These are phyloP conservation scores for Turritis glabra DNA, from an alignment of 345 rosid genomes.

Conservation along the genomic window DNA sequence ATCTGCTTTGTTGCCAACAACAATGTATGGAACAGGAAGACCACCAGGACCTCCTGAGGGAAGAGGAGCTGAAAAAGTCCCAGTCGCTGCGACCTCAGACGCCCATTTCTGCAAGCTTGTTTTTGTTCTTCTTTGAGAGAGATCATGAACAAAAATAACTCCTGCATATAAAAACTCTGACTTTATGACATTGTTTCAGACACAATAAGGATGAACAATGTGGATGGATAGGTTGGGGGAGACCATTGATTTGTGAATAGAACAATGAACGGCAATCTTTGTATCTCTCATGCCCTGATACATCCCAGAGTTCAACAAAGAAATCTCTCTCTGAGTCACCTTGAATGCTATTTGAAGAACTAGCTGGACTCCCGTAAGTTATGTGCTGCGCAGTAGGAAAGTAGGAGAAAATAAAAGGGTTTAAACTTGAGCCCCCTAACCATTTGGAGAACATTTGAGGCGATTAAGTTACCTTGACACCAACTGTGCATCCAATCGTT, in stretches of 20 bases:
- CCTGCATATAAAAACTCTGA: conserved; percentile 44
- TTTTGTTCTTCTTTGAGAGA: conserved; percentile 96
- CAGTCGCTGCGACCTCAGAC: conserved; percentile 76
- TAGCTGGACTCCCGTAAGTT: conserved; percentile 72
- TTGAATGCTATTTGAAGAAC: conserved; percentile 89
- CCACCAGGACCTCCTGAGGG: conserved; percentile 95
- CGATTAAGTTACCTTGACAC: conserved; percentile 68
- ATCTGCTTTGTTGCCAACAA: conserved; percentile 96
- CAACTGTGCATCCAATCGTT: conserved; percentile 95
- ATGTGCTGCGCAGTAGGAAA: conserved; percentile 53
- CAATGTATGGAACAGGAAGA: conserved; percentile 94
- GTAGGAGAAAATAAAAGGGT: conserved; percentile 19
- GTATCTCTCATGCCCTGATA: conserved; percentile 97
- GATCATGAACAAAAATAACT: conserved; percentile 95
- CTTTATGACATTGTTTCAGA: conserved; percentile 20
- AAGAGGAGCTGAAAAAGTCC: conserved; percentile 94
- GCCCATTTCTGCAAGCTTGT: conserved; percentile 98
- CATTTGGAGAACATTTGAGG: conserved; percentile 8
- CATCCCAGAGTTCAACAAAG: conserved; percentile 98
- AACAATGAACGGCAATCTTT: conserved; percentile 94
- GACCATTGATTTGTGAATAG: conserved; percentile 95
- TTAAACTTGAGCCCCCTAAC: conserved; percentile 19
- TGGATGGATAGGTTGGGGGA: neutral
- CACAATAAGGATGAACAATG: conserved; percentile 1
- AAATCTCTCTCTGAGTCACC: conserved; percentile 96